These are phyloP conservation scores for Begonia peltatifolia DNA, from an alignment of 306 rosid species.

Conservation along the genomic window DNA sequence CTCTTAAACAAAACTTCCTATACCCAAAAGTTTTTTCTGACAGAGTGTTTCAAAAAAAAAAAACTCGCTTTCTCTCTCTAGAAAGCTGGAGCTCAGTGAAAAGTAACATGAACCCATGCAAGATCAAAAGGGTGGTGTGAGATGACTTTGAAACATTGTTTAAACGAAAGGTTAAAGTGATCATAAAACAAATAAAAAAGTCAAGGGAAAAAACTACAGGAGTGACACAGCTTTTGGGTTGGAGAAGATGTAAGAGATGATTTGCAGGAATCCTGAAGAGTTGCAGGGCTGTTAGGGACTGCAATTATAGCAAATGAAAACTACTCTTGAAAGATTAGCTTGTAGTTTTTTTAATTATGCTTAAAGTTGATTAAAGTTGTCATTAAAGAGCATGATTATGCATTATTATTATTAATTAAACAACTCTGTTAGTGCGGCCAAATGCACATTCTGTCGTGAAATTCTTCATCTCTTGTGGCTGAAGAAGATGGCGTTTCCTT, in stretches of 20 bases:
- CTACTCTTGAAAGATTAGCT: constrained; percentile 26
- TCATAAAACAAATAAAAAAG: constrained; percentile 41
- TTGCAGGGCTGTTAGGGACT: constrained; percentile 57
- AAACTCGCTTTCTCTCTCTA: constrained; percentile 7
- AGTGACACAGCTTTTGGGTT: constrained; percentile 83
- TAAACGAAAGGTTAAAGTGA: constrained; percentile 44
- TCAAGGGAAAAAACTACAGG: constrained; percentile 41
- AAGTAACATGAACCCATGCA: constrained; percentile 58
- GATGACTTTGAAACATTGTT: constrained; percentile 26
- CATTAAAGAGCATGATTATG: constrained; percentile 26
- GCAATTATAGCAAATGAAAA: constrained; percentile 58
- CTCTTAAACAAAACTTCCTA: not conserved
- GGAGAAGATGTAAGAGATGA: constrained; percentile 33
- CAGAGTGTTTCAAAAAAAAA: not conserved
- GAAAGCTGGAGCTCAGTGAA: constrained; percentile 20
- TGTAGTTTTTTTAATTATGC: constrained; percentile 20
- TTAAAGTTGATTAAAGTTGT: constrained; percentile 42
- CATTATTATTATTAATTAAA: constrained; percentile 24
- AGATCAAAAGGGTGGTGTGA: constrained; percentile 17
- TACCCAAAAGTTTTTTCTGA: constrained; percentile 10
- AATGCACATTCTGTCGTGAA: not conserved
- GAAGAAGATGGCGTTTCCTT: too few relatives aligned
- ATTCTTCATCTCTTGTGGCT: too few relatives aligned
- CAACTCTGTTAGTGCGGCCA: not conserved
- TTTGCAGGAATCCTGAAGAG: constrained; percentile 45